phyloP scores from a whole-genome alignment of 257 asterid species.

The Solanum sejunctum region DNA sequence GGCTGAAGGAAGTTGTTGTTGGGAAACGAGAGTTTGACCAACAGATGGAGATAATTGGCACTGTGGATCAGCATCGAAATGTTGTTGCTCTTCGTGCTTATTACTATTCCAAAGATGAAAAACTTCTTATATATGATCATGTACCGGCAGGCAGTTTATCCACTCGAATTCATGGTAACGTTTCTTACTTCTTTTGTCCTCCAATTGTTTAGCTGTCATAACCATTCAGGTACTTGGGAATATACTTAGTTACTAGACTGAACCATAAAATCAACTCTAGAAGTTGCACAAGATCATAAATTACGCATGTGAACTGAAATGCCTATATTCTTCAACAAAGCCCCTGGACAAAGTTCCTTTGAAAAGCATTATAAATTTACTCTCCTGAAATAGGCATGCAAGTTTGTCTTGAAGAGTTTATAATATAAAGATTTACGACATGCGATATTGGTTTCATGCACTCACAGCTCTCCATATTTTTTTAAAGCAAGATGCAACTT shows the following conservation, averaged over 20 bases:
- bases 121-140: constrained; percentile 42
- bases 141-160: constrained; percentile 48
- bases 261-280: background rate
- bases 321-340: background rate
- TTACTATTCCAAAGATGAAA: constrained; percentile 65
- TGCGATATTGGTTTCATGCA: background rate
- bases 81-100: constrained; percentile 49
- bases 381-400: background rate
- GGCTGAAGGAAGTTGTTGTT: constrained; percentile 44
- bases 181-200: background rate
- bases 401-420: background rate
- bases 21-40: constrained; percentile 60
- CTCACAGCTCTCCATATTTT: background rate
- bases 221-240: background rate
- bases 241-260: background rate
- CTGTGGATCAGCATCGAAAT: constrained; percentile 34
- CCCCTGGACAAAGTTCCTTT: background rate
- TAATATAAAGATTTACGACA: background rate
- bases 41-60: constrained; percentile 47
- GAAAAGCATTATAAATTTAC: background rate
- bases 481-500: background rate
- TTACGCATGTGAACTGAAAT: background rate
- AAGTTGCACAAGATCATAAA: background rate
- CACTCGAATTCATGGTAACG: constrained; percentile 44
- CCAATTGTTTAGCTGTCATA: background rate